Conservation (phyloP, 2,329 filamentous ascomycete species). For the Beauveria sp. region DNA sequence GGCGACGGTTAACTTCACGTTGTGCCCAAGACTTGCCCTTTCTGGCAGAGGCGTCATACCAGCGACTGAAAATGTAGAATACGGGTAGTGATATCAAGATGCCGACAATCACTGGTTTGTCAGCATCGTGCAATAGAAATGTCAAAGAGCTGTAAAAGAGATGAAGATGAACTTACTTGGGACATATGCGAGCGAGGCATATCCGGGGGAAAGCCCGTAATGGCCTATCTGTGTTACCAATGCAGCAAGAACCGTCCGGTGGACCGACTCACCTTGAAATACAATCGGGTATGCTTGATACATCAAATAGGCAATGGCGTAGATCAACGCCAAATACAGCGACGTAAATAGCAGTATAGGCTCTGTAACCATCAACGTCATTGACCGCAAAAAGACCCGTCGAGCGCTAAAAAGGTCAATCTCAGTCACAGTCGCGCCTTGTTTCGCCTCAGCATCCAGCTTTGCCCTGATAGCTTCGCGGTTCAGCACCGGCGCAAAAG, state of each 20-base stretch:
- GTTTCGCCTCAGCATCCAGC: constrained; percentile 30
- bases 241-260: not conserved
- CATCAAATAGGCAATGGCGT: constrained; percentile 44
- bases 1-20: constrained; percentile 25
- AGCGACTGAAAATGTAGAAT: constrained; percentile 21
- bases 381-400: constrained; percentile 41
- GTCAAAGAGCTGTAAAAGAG: too few relatives aligned
- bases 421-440: constrained; percentile 33
- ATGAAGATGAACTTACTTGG: constrained; percentile 32
- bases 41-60: constrained; percentile 18
- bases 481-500: constrained; percentile 43
- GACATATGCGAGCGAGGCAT: constrained; percentile 39
- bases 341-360: constrained; percentile 43
- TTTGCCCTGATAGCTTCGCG: constrained; percentile 36
- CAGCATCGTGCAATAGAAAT: not conserved
- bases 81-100: constrained; percentile 16
- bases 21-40: constrained; percentile 24
- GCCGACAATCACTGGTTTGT: constrained; percentile 22
- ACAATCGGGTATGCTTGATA: constrained; percentile 45
- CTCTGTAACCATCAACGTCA: constrained; percentile 38
- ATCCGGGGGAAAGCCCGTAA: constrained; percentile 38
- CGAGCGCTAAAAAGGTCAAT: constrained; percentile 30
- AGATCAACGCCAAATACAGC: constrained; percentile 41
- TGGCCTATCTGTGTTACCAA: constrained; percentile 14
- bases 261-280: constrained; percentile 24